phyloP scores from a whole-genome alignment of 139 green algal species.

The Pleodorina starrii region DNA sequence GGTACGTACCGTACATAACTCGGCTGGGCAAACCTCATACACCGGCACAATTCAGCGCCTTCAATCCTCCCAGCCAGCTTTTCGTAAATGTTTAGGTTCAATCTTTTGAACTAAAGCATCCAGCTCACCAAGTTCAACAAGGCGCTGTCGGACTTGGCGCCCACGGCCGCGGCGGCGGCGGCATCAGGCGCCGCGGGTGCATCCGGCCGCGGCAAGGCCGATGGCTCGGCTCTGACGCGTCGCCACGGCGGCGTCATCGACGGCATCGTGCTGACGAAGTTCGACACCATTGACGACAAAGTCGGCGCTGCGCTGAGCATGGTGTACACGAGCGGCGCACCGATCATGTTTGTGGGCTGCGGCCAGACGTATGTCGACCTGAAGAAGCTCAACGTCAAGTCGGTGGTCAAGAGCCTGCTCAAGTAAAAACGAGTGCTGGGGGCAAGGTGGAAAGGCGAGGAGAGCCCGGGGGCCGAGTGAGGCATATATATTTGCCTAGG shows the following conservation, averaged over 20 bases:
- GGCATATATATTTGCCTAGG: too few relatives aligned
- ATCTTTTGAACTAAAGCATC: too few relatives aligned
- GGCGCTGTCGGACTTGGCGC: conserved; percentile 61
- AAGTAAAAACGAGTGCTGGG: too few relatives aligned
- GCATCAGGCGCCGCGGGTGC: not conserved
- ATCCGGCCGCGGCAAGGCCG: not conserved
- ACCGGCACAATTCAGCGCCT: too few relatives aligned
- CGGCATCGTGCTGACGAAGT: conserved; percentile 97
- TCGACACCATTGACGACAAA: conserved; percentile 99
- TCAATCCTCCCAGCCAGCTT: too few relatives aligned
- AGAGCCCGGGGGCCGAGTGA: too few relatives aligned
- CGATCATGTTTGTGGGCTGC: conserved; percentile 98
- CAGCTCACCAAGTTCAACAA: conserved; percentile 99
- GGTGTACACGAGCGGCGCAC: conserved; percentile 96
- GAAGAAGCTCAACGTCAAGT: conserved; percentile 93
- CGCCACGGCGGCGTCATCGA: conserved; percentile 75
- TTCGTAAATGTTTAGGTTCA: too few relatives aligned
- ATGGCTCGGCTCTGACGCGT: conserved; percentile 1
- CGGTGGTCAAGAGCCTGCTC: conserved; percentile 91
- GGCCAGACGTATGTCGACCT: conserved; percentile 99
- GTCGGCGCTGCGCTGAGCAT: conserved; percentile 98
- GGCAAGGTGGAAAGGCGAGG: too few relatives aligned
- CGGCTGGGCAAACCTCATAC: too few relatives aligned
- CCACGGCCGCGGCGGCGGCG: not conserved
- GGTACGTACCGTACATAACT: too few relatives aligned